These are phyloP conservation scores for Trichomonas vaginalis DNA, from an alignment of 208 protist genomes.

Conservation along the genomic window DNA sequence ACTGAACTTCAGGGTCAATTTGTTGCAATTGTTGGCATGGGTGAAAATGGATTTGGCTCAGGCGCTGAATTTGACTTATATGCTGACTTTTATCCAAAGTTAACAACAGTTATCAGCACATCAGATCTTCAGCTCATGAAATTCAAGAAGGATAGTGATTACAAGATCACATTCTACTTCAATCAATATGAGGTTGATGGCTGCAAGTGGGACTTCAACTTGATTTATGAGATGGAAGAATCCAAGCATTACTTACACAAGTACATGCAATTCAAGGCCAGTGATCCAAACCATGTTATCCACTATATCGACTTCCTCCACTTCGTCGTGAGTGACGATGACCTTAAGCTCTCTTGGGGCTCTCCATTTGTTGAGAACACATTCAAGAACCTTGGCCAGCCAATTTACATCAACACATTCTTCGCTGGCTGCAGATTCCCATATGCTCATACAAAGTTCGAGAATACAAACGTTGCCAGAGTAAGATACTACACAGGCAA, in stretches of 20 bases:
- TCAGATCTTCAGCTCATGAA: not conserved
- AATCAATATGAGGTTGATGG: not conserved
- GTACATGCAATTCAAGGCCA: not conserved
- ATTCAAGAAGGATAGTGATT: not conserved
- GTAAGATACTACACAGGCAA: not conserved
- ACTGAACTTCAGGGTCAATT: not conserved
- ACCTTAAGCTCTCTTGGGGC: not conserved
- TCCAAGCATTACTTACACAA: not conserved
- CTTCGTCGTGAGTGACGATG: not conserved
- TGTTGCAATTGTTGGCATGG: not conserved
- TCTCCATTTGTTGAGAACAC: not conserved
- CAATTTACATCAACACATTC: not conserved
- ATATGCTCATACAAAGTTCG: not conserved
- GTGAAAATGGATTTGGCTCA: not conserved
- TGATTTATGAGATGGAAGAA: not conserved
- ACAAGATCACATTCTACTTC: not conserved
- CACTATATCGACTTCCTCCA: not conserved
- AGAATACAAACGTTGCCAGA: not conserved
- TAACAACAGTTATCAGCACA: not conserved
- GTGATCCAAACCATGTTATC: not conserved
- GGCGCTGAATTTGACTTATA: not conserved
- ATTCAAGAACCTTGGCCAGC: not conserved
- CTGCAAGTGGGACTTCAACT: not conserved
- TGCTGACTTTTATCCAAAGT: not conserved
- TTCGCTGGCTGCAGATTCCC: not conserved